Evolutionary conservation across 2,329 filamentous ascomycete genomes (phyloP).

Genomic region (Xylariaceae sp.): DNA sequence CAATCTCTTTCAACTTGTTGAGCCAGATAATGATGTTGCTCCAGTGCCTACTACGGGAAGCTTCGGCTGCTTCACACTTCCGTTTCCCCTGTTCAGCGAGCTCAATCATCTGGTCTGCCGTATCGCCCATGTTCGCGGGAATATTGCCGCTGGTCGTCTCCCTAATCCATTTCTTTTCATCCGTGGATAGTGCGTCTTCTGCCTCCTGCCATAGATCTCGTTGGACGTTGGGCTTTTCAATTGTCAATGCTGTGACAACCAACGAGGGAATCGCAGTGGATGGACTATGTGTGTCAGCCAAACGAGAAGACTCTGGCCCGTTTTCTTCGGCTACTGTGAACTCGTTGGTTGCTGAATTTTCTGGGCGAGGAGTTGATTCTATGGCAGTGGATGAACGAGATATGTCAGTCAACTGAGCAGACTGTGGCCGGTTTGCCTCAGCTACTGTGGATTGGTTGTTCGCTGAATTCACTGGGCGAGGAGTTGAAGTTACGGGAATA

Average conservation of each 20-base stretch:
- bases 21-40: conserved; percentile 8
- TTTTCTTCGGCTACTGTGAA: too few relatives aligned
- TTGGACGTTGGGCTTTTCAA: neutral
- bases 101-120: conserved; percentile 1
- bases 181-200: conserved; percentile 4
- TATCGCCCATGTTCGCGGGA: neutral
- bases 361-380: neutral
- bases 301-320: too few relatives aligned
- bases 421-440: conserved; percentile 1
- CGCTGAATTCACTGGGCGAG: too few relatives aligned
- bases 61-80: neutral
- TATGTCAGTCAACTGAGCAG: neutral
- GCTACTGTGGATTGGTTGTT: too few relatives aligned
- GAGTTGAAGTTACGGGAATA: too few relatives aligned
- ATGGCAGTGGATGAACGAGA: neutral
- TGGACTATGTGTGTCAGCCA: too few relatives aligned
- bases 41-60: too few relatives aligned
- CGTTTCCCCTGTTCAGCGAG: neutral
- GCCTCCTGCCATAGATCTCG: conserved; percentile 8
- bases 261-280: too few relatives aligned
- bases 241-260: neutral
- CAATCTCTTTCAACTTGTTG: conserved; percentile 14
- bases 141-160: neutral
- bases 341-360: neutral
- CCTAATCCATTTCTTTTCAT: neutral